Evolutionary conservation across 768 basidiomycete genomes (phyloP).

Genomic region (Omphalotus guepiniiformis): DNA sequence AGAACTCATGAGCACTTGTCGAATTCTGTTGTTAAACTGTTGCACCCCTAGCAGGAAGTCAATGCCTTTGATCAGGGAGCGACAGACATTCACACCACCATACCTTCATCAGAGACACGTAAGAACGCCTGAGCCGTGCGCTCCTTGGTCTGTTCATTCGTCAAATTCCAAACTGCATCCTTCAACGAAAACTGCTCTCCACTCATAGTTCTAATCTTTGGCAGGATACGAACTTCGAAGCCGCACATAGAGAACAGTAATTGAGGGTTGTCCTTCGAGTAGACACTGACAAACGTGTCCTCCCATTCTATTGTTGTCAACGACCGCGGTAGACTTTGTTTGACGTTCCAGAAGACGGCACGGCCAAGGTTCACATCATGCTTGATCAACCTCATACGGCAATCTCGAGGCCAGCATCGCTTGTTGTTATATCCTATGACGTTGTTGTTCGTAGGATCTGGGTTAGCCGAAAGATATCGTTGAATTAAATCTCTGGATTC

Average conservation of each 20-base stretch:
- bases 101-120: conserved; percentile 93
- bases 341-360: conserved; percentile 99
- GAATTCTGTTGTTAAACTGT: conserved; percentile 96
- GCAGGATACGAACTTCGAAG: conserved; percentile 97
- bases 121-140: conserved; percentile 97
- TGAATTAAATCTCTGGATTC: conserved; percentile 98
- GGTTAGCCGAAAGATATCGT: conserved; percentile 94
- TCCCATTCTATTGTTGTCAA: conserved; percentile 99
- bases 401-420: conserved; percentile 98
- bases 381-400: conserved; percentile 98
- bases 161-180: conserved; percentile 95
- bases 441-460: conserved; percentile 98
- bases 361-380: conserved; percentile 98
- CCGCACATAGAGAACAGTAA: conserved; percentile 97
- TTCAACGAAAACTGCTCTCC: conserved; percentile 97
- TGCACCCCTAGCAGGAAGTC: conserved; percentile 60
- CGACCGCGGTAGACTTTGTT: conserved; percentile 92
- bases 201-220: conserved; percentile 92
- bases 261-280: conserved; percentile 96
- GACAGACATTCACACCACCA: conserved; percentile 5
- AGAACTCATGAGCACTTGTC: conserved; percentile 97
- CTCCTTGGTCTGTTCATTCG: conserved; percentile 96
- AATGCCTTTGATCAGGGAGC: conserved; percentile 4
- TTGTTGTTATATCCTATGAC: conserved; percentile 99
- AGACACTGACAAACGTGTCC: conserved; percentile 95